These are phyloP conservation scores for Euphorbia schlechtendalii DNA, from an alignment of 441 rosid species.

Conservation along the genomic window DNA sequence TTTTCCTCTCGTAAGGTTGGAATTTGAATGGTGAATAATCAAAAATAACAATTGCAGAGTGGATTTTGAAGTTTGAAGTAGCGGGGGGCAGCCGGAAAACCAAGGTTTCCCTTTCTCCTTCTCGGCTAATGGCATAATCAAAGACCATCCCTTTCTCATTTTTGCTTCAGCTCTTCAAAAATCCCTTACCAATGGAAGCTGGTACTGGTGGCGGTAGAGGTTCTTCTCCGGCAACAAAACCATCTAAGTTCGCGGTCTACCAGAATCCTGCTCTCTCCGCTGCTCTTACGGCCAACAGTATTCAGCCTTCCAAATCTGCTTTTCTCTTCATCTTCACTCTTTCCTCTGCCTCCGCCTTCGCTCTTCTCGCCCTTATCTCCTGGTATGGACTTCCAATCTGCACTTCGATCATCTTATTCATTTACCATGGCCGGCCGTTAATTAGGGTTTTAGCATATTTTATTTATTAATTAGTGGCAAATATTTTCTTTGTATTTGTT, in stretches of 20 bases:
- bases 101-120: neutral
- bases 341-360: slow-evolving; percentile 55
- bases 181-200: neutral
- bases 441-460: slow-evolving; percentile 17
- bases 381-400: slow-evolving; percentile 31
- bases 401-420: neutral
- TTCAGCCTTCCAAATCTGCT: slow-evolving; percentile 59
- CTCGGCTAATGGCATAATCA: neutral
- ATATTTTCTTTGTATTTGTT: neutral
- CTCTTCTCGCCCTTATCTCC: slow-evolving; percentile 41
- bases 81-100: neutral
- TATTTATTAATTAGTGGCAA: neutral
- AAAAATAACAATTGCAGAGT: neutral
- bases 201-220: slow-evolving; percentile 8
- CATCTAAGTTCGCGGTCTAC: slow-evolving; percentile 67
- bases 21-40: neutral
- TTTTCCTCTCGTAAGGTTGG: too few species aligned
- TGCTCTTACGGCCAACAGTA: slow-evolving; percentile 65
- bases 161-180: neutral
- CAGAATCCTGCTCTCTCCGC: slow-evolving; percentile 69
- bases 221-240: slow-evolving; percentile 20
- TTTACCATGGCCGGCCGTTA: neutral
- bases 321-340: slow-evolving; percentile 38
- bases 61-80: neutral
- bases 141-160: neutral